phyloP scores from a whole-genome alignment of 192 early-diverging fungal species.

The Tieghemiomyces parasiticus region DNA sequence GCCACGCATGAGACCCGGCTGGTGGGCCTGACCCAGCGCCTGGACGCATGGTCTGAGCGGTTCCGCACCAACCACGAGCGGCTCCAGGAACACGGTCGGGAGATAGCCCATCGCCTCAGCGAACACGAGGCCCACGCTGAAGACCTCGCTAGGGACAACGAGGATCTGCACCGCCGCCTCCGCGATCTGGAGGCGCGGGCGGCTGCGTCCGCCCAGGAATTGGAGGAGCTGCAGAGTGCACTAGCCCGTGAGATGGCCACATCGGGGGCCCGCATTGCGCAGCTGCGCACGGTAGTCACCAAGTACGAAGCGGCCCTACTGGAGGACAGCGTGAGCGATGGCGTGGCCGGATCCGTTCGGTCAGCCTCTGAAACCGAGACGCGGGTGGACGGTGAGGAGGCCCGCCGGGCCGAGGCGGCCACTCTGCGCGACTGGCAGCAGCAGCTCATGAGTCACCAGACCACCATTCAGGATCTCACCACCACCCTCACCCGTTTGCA shows the following conservation, averaged over 20 bases:
- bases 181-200: slow-evolving; percentile 10
- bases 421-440: slow-evolving; percentile 5
- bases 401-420: no score
- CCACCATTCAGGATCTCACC: slow-evolving; percentile 5
- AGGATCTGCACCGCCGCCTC: slow-evolving; percentile 11
- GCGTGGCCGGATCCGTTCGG: neutral
- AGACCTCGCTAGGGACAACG: slow-evolving; percentile 11
- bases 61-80: slow-evolving; percentile 26
- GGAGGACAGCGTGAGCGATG: neutral
- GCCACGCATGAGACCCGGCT: slow-evolving; percentile 24
- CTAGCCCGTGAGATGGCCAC: neutral
- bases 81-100: slow-evolving; percentile 18
- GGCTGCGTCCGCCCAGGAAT: neutral
- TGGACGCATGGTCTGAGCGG: no score
- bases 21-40: slow-evolving; percentile 21
- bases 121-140: slow-evolving; percentile 10
- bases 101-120: slow-evolving; percentile 13
- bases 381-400: slow-evolving; percentile 5
- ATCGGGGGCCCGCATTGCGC: slow-evolving; percentile 2
- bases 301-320: neutral
- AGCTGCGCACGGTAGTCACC: slow-evolving; percentile 1
- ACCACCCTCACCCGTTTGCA: neutral
- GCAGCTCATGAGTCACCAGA: neutral
- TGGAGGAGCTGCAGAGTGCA: neutral
- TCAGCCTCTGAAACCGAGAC: slow-evolving; percentile 10